phyloP scores from a whole-genome alignment of 345 rosid species.

The Syzygium jambos region DNA sequence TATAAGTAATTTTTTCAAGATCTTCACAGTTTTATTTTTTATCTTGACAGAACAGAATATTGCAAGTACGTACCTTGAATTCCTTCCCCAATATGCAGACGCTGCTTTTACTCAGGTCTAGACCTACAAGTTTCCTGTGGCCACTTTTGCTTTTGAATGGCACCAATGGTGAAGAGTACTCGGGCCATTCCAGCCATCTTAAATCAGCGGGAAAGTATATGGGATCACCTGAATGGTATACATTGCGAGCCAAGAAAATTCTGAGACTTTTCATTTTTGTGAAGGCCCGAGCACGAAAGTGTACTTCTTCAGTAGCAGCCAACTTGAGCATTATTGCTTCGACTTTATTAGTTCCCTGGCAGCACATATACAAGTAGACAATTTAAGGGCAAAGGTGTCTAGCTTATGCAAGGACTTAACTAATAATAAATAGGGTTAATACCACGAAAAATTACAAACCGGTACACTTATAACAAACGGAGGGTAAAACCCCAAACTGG shows the following conservation, averaged over 20 bases:
- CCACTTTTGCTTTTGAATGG: background rate
- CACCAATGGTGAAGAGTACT: background rate
- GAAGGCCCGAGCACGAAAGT: background rate
- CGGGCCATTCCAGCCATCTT: constrained; percentile 1
- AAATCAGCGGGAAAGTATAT: background rate
- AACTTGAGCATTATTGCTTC: constrained; percentile 2
- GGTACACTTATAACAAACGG: no score
- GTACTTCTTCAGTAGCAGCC: background rate
- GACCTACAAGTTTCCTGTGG: background rate
- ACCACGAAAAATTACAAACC: no score
- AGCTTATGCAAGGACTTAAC: background rate
- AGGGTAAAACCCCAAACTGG: no score
- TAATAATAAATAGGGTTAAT: background rate
- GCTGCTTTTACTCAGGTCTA: background rate
- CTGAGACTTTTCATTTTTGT: background rate
- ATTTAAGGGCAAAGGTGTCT: background rate
- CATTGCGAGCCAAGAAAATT: background rate
- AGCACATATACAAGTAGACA: background rate
- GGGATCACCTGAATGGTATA: background rate
- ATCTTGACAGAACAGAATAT: background rate
- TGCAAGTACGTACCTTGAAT: background rate
- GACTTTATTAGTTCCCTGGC: background rate
- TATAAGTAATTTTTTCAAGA: background rate
- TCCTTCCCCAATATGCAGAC: background rate
- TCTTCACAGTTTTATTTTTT: background rate